phyloP scores from a whole-genome alignment of 768 basidiomycete genomes.

The Leccinum disarticulatum region DNA sequence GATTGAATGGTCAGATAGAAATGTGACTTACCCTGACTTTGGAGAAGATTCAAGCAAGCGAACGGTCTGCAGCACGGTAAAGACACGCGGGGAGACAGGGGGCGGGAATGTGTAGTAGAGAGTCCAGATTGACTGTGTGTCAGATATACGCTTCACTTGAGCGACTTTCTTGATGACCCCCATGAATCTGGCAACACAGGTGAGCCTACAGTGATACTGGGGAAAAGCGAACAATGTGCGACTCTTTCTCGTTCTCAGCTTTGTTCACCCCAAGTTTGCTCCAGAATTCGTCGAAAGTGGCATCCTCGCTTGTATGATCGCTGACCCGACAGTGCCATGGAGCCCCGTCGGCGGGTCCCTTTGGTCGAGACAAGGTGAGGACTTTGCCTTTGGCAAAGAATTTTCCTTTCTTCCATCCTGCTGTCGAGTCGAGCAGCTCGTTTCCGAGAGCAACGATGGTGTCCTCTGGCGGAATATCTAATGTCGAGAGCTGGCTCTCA shows the following conservation, averaged over 20 bases:
- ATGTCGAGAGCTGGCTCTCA: neutral
- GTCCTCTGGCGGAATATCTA: constrained; percentile 65
- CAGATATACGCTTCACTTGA: constrained; percentile 60
- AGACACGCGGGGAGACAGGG: constrained; percentile 70
- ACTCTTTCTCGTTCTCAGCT: constrained; percentile 70
- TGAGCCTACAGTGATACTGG: neutral
- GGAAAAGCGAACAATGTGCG: constrained; percentile 16
- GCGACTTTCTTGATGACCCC: constrained; percentile 62
- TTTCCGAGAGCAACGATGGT: constrained; percentile 51
- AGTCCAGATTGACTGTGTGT: constrained; percentile 67
- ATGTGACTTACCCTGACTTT: constrained; percentile 54
- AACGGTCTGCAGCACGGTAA: constrained; percentile 70
- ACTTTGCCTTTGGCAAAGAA: constrained; percentile 53
- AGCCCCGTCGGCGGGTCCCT: constrained; percentile 53
- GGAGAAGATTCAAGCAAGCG: constrained; percentile 50
- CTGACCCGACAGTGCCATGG: constrained; percentile 71
- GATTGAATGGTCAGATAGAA: neutral
- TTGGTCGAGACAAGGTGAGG: constrained; percentile 53
- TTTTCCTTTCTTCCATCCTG: constrained; percentile 69
- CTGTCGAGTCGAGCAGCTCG: constrained; percentile 54
- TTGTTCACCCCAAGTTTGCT: constrained; percentile 64
- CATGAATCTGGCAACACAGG: constrained; percentile 51
- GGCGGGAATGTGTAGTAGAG: constrained; percentile 71
- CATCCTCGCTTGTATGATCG: constrained; percentile 62
- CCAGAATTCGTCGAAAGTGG: constrained; percentile 75